Evolutionary conservation across 2,329 filamentous ascomycete genomes (phyloP).

Genomic region (Neonectria coccinea): DNA sequence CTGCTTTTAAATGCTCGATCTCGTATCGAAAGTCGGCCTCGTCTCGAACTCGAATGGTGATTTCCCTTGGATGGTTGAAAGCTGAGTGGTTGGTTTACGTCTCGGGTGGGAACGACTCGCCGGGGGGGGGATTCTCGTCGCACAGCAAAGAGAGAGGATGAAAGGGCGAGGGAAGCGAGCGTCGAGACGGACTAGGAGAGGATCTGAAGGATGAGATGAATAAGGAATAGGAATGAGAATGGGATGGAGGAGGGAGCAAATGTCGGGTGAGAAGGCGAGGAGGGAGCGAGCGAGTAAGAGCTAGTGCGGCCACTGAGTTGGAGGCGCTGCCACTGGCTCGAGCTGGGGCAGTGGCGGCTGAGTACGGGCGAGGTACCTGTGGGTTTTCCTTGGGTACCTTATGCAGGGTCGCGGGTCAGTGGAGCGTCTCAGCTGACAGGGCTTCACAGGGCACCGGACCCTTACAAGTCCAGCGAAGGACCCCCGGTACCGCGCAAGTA

Average conservation of each 20-base stretch:
- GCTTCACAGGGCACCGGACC: background rate
- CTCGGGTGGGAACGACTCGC: slow-evolving; percentile 26
- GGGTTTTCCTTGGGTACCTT: slow-evolving; percentile 5
- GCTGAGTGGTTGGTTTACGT: slow-evolving; percentile 11
- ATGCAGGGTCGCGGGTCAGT: no score
- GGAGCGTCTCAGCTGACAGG: background rate
- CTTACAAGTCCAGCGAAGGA: background rate
- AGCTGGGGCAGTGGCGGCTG: slow-evolving; percentile 31
- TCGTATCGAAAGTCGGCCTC: slow-evolving; percentile 16
- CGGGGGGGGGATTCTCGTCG: slow-evolving; percentile 39
- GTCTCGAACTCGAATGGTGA: slow-evolving; percentile 25
- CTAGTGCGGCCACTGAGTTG: slow-evolving; percentile 35
- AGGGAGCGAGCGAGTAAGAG: slow-evolving; percentile 32
- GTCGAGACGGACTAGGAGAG: slow-evolving; percentile 21
- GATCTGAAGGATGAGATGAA: slow-evolving; percentile 27
- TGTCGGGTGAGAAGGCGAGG: slow-evolving; percentile 29
- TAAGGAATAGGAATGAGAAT: slow-evolving; percentile 3
- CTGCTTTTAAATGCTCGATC: slow-evolving; percentile 9
- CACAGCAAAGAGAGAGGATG: slow-evolving; percentile 42
- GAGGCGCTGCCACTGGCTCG: slow-evolving; percentile 34
- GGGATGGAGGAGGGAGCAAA: slow-evolving; percentile 20
- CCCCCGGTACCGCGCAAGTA: slow-evolving; percentile 8
- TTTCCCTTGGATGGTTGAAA: slow-evolving; percentile 12
- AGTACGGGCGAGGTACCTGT: slow-evolving; percentile 23
- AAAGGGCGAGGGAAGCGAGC: slow-evolving; percentile 21